Conservation (phyloP, 345 rosid genomes). For the Dimocarpus longan region DNA sequence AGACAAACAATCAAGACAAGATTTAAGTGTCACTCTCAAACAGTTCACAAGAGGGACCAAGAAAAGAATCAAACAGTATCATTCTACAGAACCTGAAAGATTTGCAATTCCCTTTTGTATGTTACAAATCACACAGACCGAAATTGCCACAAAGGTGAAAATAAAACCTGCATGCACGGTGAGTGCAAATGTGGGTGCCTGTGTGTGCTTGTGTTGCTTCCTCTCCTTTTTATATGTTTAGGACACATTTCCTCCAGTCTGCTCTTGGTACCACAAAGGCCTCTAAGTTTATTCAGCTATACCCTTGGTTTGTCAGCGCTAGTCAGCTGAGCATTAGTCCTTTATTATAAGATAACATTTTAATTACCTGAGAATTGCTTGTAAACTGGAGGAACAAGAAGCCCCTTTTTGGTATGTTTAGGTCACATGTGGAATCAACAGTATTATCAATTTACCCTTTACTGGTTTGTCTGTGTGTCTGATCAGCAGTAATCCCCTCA, state of each 20-base stretch:
- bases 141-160: not conserved
- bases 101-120: constrained; percentile 1
- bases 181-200: not conserved
- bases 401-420: not conserved
- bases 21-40: not conserved
- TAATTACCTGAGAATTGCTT: not conserved
- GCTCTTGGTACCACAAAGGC: not conserved
- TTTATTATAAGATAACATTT: not conserved
- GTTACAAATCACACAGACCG: not conserved
- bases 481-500: not conserved
- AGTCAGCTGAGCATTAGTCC: not conserved
- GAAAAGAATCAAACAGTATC: not conserved
- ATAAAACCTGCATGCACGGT: not conserved
- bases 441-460: not conserved
- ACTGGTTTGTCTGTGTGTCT: not conserved
- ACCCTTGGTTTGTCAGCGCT: not conserved
- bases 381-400: not conserved
- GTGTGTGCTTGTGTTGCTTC: not conserved
- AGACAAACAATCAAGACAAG: not conserved
- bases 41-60: not conserved
- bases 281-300: not conserved
- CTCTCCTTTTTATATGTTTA: not conserved
- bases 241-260: not conserved
- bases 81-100: not conserved
- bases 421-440: not conserved